Base-by-base conservation (phyloP, 2,329 filamentous ascomycete species). In the Grosmannia huntii region DNA sequence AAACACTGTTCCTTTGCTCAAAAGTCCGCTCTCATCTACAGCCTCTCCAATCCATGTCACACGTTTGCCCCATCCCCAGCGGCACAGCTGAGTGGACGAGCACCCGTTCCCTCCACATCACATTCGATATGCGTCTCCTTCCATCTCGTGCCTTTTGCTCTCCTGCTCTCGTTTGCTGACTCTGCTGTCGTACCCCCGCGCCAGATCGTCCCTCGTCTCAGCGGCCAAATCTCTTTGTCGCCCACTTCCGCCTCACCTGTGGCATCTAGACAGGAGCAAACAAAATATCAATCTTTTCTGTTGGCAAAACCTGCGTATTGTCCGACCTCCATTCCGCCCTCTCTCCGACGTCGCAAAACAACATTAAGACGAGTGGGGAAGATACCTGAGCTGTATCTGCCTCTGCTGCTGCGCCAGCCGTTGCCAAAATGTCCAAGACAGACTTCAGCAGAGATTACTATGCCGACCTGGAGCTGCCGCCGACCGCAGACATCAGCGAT, bases 381-480 rank as follows among this genome's bases (percentile, higher is more conserved):
- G 25, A 25, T 28, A 16, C 46, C 46, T 14, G 12, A 25, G 46
- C 46, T 4, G 44, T 48, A 5, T 41, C 38, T 41, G 38, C 38
- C 21, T 23, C 10, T 27, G 46, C 46, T 25, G 46, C 46, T 27
- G 21, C 23, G 23, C 50, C 3, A n/a, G 27, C 27, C 50, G 31
- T n/a, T 19, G 21, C 3, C 41, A 78, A 64, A 65, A 89, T 89
- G 85, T 83, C 82, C 65, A 86, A 86, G 72, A 75, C 77, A 64
- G 85, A 89, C 68, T 76, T 80, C 49, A 58, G 16, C 23, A 81
- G 83, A 66, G 87, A 95, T 72, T 94, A 94, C 72, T 95, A 96
- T 72, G 86, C 84, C 61, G 90, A 95, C 73, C 77, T 96, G 58
- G 88, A 89, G 63, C 73, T 96, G 58, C 71, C 82, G 2, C 74